Conservation (phyloP, 495 filamentous ascomycete species). For the Penicillium alfredii region DNA sequence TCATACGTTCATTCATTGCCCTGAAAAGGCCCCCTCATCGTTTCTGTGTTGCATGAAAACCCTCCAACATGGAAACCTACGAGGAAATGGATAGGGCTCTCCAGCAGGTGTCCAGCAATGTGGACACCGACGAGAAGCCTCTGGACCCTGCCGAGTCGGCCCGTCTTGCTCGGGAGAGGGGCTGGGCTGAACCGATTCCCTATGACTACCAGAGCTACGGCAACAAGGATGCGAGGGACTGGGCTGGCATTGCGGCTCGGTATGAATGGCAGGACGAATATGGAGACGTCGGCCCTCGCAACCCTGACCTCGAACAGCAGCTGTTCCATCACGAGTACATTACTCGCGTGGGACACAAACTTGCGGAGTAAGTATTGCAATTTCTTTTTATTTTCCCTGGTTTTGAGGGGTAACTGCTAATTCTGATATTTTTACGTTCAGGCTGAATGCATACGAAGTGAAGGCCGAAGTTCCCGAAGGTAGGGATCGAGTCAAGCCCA, state of each 20-base stretch:
- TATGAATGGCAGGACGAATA: constrained; percentile 85
- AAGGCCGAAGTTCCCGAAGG: constrained; percentile 30
- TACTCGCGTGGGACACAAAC: constrained; percentile 35
- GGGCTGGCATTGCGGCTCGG: constrained; percentile 53
- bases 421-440: constrained; percentile 6
- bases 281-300: constrained; percentile 74
- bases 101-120: constrained; percentile 28
- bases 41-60: no score
- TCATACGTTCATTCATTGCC: no score
- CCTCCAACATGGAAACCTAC: constrained; percentile 20
- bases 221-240: constrained; percentile 29
- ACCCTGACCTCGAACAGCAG: constrained; percentile 59
- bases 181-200: constrained; percentile 48
- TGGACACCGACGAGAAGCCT: constrained; percentile 11
- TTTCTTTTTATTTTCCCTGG: not conserved
- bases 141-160: constrained; percentile 26
- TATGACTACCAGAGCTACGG: constrained; percentile 52
- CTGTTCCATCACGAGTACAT: constrained; percentile 58
- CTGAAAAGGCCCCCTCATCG: no score
- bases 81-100: constrained; percentile 26
- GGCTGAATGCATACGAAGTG: constrained; percentile 29
- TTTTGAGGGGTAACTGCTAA: no score
- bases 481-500: constrained; percentile 24
- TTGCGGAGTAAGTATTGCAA: constrained; percentile 32
- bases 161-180: constrained; percentile 30